Conservation (phyloP, 768 basidiomycete genomes). For the Dioszegia crocea region DNA sequence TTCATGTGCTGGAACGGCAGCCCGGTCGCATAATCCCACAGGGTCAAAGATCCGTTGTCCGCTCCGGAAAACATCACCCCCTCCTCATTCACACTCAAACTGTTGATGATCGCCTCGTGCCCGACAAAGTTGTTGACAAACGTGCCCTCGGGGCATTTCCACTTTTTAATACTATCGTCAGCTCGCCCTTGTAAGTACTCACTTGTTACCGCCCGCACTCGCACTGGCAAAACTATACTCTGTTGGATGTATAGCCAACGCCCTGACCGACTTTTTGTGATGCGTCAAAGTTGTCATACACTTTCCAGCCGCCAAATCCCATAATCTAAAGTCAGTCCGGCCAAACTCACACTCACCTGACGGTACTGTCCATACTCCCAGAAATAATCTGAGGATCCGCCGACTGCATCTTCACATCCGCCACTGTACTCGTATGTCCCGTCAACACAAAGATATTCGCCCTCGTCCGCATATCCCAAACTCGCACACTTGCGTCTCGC, state of each 20-base stretch:
- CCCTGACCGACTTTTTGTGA: slow-evolving; percentile 95
- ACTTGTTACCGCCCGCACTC: slow-evolving; percentile 94
- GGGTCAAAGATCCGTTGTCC: slow-evolving; percentile 83
- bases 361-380: slow-evolving; percentile 95
- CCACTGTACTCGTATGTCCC: slow-evolving; percentile 91
- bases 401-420: slow-evolving; percentile 92
- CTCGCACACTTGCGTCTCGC: slow-evolving; percentile 87
- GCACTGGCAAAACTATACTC: slow-evolving; percentile 96
- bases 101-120: slow-evolving; percentile 97
- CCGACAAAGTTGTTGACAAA: slow-evolving; percentile 97
- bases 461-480: slow-evolving; percentile 99
- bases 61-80: slow-evolving; percentile 96
- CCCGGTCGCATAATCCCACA: slow-evolving; percentile 95
- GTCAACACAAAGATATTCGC: slow-evolving; percentile 88
- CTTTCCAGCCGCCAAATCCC: slow-evolving; percentile 98
- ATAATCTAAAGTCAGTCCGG: slow-evolving; percentile 60
- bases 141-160: slow-evolving; percentile 94
- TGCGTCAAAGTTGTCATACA: slow-evolving; percentile 96
- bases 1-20: slow-evolving; percentile 91
- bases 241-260: slow-evolving; percentile 89
- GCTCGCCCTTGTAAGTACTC: slow-evolving; percentile 13
- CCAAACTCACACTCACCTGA: slow-evolving; percentile 58
- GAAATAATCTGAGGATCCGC: slow-evolving; percentile 98
- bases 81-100: slow-evolving; percentile 84
- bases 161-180: slow-evolving; percentile 78